Conservation (phyloP, 371 early-diverging fungal species). For the Lichtheimia hyalospora region DNA sequence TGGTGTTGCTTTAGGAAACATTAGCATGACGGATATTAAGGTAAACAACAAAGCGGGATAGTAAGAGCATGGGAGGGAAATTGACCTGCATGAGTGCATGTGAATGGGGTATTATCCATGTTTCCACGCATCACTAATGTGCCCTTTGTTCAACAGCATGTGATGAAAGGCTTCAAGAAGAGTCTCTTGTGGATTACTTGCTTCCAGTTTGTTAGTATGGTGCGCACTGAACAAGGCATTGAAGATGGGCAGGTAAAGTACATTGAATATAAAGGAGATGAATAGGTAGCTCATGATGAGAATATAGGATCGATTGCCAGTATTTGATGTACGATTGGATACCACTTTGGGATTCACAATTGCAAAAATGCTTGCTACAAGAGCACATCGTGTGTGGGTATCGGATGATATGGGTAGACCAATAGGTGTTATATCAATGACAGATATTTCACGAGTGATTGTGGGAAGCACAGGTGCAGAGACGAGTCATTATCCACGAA, state of each 20-base stretch:
- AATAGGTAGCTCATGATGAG: constrained; percentile 10
- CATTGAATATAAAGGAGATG: background rate
- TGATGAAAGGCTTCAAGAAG: constrained; percentile 45
- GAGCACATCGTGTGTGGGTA: constrained; percentile 85
- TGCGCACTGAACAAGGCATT: constrained; percentile 49
- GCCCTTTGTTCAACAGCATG: constrained; percentile 24
- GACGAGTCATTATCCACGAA: background rate
- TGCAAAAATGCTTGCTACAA: constrained; percentile 78
- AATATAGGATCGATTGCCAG: constrained; percentile 70
- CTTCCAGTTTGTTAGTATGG: constrained; percentile 53
- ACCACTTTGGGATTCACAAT: constrained; percentile 70
- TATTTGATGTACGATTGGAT: constrained; percentile 74
- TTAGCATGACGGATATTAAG: constrained; percentile 73
- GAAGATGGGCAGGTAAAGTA: constrained; percentile 48
- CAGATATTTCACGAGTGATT: constrained; percentile 68
- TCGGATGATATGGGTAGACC: constrained; percentile 53
- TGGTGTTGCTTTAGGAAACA: constrained; percentile 66
- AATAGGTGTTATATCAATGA: constrained; percentile 72
- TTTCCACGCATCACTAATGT: background rate
- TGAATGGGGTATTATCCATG: too few relatives aligned
- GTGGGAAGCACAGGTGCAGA: constrained; percentile 14
- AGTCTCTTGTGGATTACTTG: constrained; percentile 51
- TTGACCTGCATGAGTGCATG: too few relatives aligned
- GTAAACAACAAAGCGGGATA: constrained; percentile 11
- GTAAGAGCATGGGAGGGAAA: background rate